phyloP scores from a whole-genome alignment of 2,329 filamentous ascomycete species.

The Ophiostoma montium region DNA sequence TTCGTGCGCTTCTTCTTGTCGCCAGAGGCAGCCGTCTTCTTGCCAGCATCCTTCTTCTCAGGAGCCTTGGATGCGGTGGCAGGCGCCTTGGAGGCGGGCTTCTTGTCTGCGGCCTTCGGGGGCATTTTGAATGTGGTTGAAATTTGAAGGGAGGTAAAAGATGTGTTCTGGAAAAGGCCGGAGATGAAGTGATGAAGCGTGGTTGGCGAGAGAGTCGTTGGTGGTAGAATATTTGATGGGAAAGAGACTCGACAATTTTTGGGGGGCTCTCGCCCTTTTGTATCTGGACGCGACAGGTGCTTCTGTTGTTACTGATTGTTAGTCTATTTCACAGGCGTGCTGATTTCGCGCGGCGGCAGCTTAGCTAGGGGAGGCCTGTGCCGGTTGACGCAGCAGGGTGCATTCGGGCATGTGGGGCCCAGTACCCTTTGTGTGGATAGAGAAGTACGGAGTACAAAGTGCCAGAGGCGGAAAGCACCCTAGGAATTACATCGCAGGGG shows the following conservation, averaged over 20 bases:
- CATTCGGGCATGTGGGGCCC: conserved; percentile 3
- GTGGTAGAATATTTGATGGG: conserved; percentile 22
- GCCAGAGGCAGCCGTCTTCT: conserved; percentile 93
- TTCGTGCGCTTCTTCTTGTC: conserved; percentile 99
- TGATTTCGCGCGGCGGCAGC: conserved; percentile 13
- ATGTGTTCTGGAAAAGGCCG: conserved; percentile 10
- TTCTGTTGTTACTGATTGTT: conserved; percentile 42
- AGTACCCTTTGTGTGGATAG: neutral
- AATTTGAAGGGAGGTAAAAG: conserved; percentile 11
- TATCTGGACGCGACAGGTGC: conserved; percentile 41
- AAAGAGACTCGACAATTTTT: conserved; percentile 26
- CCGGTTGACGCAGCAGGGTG: neutral
- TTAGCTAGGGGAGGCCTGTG: conserved; percentile 9
- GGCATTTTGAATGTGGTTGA: conserved; percentile 55
- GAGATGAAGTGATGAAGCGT: conserved; percentile 8
- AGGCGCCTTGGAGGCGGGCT: conserved; percentile 95
- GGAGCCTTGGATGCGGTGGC: conserved; percentile 53
- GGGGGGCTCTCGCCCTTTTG: conserved; percentile 44
- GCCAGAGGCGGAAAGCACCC: neutral
- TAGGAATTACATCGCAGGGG: neutral
- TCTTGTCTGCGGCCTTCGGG: conserved; percentile 97
- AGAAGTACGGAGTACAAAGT: neutral
- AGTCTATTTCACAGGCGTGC: conserved; percentile 5
- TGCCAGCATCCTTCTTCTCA: conserved; percentile 99
- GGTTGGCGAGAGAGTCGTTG: conserved; percentile 12